Conservation (phyloP, 2,329 filamentous ascomycete genomes). For the Penicillium italicum region DNA sequence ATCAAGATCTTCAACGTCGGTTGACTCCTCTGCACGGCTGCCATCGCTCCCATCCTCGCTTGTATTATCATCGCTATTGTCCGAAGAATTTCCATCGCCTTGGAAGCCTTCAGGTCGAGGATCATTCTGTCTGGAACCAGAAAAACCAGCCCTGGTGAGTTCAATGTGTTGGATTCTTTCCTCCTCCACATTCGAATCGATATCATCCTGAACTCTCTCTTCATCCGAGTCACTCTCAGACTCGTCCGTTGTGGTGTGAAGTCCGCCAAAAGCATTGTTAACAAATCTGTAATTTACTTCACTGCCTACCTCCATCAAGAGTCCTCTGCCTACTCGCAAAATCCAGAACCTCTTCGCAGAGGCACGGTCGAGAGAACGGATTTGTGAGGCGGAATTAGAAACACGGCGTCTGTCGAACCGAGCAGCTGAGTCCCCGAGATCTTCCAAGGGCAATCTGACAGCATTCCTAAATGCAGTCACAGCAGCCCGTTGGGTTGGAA, state of each 20-base stretch:
- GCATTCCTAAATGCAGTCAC: constrained; percentile 56
- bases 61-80: neutral
- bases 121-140: neutral
- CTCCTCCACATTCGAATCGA: constrained; percentile 47
- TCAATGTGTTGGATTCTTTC: constrained; percentile 40
- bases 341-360: constrained; percentile 54
- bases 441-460: constrained; percentile 51
- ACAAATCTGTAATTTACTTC: constrained; percentile 56
- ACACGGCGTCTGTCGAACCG: constrained; percentile 19
- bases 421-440: constrained; percentile 44
- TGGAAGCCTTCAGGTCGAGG: neutral
- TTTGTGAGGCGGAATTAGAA: constrained; percentile 20
- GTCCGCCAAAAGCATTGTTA: constrained; percentile 60
- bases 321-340: constrained; percentile 55
- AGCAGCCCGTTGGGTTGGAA: constrained; percentile 52
- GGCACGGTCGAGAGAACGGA: constrained; percentile 34
- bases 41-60: neutral
- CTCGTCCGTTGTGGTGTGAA: constrained; percentile 44
- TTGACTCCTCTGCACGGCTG: constrained; percentile 16
- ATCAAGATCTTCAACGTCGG: constrained; percentile 8
- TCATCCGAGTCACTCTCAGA: constrained; percentile 37
- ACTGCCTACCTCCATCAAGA: constrained; percentile 56
- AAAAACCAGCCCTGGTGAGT: constrained; percentile 19
- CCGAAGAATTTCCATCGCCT: neutral
- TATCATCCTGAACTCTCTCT: constrained; percentile 49